A percentile compares a stretch with the other conserved stretches of the same genome.
Conservation (phyloP, 257 asterid species). For the Scutellaria baicalensis region DNA sequence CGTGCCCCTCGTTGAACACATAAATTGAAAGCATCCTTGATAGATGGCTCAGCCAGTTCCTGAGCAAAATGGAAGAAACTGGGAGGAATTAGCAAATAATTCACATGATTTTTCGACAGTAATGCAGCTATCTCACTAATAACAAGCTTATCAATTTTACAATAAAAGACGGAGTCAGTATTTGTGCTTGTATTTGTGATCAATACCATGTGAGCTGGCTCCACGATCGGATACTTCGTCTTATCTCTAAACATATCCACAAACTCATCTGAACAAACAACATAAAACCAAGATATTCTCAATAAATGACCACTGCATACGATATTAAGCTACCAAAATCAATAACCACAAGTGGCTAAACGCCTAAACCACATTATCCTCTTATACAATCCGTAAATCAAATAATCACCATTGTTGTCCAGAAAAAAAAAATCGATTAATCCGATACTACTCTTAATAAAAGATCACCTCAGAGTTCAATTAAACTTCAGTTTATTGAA, state of each 20-base stretch:
- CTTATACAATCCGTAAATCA: background rate
- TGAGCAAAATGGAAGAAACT: conserved; percentile 16
- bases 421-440: background rate
- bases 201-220: conserved; percentile 97
- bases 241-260: conserved; percentile 78
- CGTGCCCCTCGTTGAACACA: conserved; percentile 84
- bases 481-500: background rate
- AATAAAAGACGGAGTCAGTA: background rate
- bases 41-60: conserved; percentile 97
- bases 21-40: conserved; percentile 65
- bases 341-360: background rate
- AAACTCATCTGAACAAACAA: conserved; percentile 59
- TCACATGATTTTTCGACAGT: background rate
- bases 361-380: background rate
- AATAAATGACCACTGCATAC: background rate
- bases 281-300: background rate
- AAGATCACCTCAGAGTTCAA: background rate
- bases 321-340: background rate
- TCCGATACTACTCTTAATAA: background rate
- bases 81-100: background rate
- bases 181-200: background rate
- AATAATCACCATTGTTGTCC: background rate
- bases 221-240: conserved; percentile 72
- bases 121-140: background rate
- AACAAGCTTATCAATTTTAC: background rate